Evolutionary conservation across 2,329 filamentous ascomycete genomes (phyloP), one percentile per base, ranked within the genome.

Genomic region (Cladorrhinum sp.): DNA sequence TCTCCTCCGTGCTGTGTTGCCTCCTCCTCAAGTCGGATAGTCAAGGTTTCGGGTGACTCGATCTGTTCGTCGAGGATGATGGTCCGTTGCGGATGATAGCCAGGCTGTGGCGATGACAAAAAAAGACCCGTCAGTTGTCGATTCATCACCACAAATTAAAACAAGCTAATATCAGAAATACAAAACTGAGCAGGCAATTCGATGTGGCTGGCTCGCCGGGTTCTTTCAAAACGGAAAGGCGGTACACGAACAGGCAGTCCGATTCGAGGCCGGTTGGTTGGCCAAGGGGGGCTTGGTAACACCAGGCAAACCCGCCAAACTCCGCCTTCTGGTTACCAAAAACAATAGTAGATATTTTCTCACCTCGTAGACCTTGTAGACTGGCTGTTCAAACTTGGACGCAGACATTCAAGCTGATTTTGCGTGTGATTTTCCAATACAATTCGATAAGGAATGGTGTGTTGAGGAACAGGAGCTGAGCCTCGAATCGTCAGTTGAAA

Each of bases 281-380:
- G 22, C 41, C 36, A 49, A 45, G 38, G 16, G 53, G 24, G 53
- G 25, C 41, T 48, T 49, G 23, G 53, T 29, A 36, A 49, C 53
- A 56, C 22, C 25, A 36, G 38, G 22, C 36, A 27, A 48, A n/a
- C 4, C 13, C 24, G 9, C 25, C 52, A 25, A 24, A 25, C 20
- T 50, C 24, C 16, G 13, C 49, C 3, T 16, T 18, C 25, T 27
- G 4, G 5, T 6, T 8, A 10, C 3, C 8, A 16, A 36, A 55
- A 55, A 24, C 16, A 16, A 24, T 23, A 24, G 23, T n/a, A 23
- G 32, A 25, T n/a, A 18, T 16, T 18, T 8, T 82, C 83, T 82
- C 72, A 85, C 82, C 77, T 85, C 81, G 72, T 81, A 84, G 73
- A 82, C 77, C 76, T 83, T 84, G 74, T 84, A 84, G 66, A 79